Evolutionary conservation across 225 moss, liverwort and hornwort species (phyloP).

Genomic region (Climacium dendroides): DNA sequence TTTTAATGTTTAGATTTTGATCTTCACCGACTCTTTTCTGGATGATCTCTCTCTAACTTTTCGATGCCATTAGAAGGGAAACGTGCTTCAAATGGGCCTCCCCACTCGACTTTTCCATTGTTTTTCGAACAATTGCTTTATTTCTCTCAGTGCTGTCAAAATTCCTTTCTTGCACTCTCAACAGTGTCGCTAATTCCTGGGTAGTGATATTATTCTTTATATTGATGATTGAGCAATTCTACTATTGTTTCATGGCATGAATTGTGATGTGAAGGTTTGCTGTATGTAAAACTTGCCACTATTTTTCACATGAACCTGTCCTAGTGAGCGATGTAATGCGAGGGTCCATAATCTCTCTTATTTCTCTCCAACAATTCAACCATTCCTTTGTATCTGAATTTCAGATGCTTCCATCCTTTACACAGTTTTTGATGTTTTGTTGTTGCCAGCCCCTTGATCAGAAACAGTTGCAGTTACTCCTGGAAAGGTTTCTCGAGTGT

Average conservation of each 20-base stretch:
- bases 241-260: neutral
- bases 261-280: neutral
- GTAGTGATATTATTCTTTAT: neutral
- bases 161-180: neutral
- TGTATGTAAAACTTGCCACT: neutral
- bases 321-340: neutral
- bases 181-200: neutral
- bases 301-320: neutral
- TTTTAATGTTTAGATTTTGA: neutral
- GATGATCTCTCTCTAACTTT: neutral
- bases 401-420: neutral
- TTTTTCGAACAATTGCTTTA: neutral
- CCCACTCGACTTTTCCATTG: neutral
- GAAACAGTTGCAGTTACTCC: slow-evolving; percentile 38
- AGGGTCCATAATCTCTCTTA: neutral
- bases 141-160: neutral
- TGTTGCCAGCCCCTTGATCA: slow-evolving; percentile 35
- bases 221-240: neutral
- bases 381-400: neutral
- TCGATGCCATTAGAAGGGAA: neutral
- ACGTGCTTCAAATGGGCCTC: neutral
- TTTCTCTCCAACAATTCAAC: neutral
- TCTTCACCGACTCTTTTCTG: neutral
- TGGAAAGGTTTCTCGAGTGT: slow-evolving; percentile 25
- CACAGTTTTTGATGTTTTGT: neutral